Evolutionary conservation across 2,329 filamentous ascomycete species (phyloP).

Genomic region (Fusarium dlaminii): DNA sequence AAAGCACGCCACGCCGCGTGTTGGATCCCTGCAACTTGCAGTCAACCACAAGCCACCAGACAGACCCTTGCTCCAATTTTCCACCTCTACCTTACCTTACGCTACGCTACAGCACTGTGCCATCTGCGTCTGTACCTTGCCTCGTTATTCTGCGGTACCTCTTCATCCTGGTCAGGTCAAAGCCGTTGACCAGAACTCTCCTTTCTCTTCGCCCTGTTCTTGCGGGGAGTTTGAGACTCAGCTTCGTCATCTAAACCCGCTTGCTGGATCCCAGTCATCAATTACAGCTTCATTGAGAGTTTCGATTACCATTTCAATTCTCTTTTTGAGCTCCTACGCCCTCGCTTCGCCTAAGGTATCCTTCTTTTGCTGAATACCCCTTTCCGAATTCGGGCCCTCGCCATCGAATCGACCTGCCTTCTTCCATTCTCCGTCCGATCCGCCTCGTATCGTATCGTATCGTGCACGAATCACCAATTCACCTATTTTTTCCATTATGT

Average conservation of each 20-base stretch:
- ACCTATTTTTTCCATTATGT: conserved; percentile 39
- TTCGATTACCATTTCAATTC: conserved; percentile 1
- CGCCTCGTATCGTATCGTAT: conserved; percentile 19
- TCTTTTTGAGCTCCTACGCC: conserved; percentile 11
- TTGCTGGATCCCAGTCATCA: conserved; percentile 26
- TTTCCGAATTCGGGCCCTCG: conserved; percentile 23
- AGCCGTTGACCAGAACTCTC: conserved; percentile 39
- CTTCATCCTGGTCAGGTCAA: conserved; percentile 24
- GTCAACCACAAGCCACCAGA: conserved; percentile 39
- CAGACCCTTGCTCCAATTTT: conserved; percentile 41
- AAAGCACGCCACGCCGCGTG: conserved; percentile 41
- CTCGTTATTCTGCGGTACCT: conserved; percentile 12
- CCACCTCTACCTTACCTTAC: conserved; percentile 22
- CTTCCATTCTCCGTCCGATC: conserved; percentile 13
- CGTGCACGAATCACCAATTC: conserved; percentile 19
- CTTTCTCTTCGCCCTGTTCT: conserved; percentile 40
- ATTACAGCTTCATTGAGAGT: conserved; percentile 12
- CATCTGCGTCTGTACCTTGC: not conserved
- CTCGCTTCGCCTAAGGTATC: not conserved
- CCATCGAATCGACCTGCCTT: conserved; percentile 16
- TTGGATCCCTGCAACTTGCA: conserved; percentile 35
- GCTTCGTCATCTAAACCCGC: conserved; percentile 40
- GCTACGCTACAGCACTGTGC: conserved; percentile 21
- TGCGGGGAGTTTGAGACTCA: conserved; percentile 42
- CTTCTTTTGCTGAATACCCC: conserved; percentile 8